Evolutionary conservation across 352 stramenopile species (phyloP), one percentile per base, ranked within the genome.

Genomic region (Phytophthora quininea): DNA sequence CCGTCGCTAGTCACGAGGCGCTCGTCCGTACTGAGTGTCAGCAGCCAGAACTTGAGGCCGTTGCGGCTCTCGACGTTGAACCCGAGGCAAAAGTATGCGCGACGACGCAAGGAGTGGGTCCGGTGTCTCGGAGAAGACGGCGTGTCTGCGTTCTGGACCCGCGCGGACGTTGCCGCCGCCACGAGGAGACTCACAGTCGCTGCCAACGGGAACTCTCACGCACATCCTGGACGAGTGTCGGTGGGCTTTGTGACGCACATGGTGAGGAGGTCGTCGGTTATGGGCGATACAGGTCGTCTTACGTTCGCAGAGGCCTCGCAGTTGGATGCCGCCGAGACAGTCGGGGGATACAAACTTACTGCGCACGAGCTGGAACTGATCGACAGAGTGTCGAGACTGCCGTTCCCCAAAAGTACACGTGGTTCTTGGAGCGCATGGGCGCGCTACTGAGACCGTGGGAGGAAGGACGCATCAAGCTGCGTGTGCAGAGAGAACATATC

Each of bases 401-500:
- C 86, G 19, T 96, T 96, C 65, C 77, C 81, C 11, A 79, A 42
- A 96, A 96, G 58, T 94, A 91, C 65, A 70, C 86, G 51, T 96
- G 88, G 88, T 96, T 96, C 63, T 64, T 96, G 4, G 82, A 94
- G 40, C 77, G 85, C 45, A 92, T 91, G 76, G 77, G 75, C 19
- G 71, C 65, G 4, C 46, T 94, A 42, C 62, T 94, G 43, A 74
- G 84, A 43, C 82, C 80, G 52, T 93, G 85, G 81, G 82, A 92
- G 57, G 84, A 93, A 75, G 86, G 86, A 3, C 86, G 86, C n/a
- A 89, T 96, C 56, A 94, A 94, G 67, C 64, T 96, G 54, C 80
- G 82, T 24, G 85, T 94, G 27, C 76, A 89, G 31, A 76, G 89
- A 31, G 80, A 92, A 38, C 80, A 89, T 29, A 85, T 95, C 27